Conservation (phyloP, 1,284 basidiomycete genomes). For the Cronartium quercuum region DNA sequence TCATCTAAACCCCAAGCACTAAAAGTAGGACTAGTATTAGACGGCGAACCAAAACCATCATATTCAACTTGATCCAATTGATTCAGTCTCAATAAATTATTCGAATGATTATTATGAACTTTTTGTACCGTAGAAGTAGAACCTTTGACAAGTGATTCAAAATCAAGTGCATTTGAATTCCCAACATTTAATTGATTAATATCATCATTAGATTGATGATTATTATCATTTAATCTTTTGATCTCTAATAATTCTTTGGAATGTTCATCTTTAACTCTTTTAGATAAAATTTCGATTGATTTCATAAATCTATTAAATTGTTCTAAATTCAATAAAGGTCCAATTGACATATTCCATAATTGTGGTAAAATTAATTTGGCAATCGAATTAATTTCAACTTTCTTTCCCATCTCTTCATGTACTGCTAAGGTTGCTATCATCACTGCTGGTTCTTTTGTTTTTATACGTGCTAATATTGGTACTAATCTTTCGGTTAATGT, state of each 20-base stretch:
- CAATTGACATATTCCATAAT: conserved; percentile 92
- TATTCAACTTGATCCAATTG: background rate
- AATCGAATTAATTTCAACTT: conserved; percentile 88
- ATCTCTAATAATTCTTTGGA: conserved; percentile 73
- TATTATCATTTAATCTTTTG: conserved; percentile 67
- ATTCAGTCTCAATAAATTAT: background rate
- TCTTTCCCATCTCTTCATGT: conserved; percentile 92
- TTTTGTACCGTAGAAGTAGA: background rate
- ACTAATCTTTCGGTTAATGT: conserved; percentile 92
- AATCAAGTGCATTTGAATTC: conserved; percentile 42
- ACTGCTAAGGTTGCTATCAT: conserved; percentile 82
- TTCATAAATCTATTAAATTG: conserved; percentile 88
- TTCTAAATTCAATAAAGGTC: conserved; percentile 78
- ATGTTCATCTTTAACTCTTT: conserved; percentile 78
- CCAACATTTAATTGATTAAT: conserved; percentile 51
- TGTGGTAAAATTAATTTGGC: conserved; percentile 89
- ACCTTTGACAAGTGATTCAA: conserved; percentile 46
- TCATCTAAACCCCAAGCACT: conserved; percentile 31
- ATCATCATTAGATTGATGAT: conserved; percentile 9
- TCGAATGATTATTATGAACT: background rate
- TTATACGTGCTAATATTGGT: conserved; percentile 84
- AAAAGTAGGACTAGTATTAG: conserved; percentile 15
- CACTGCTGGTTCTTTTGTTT: conserved; percentile 64
- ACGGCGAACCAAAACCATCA: background rate
- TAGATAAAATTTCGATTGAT: conserved; percentile 56